Conservation (phyloP, 306 rosid genomes). For the Quercus parvula region DNA sequence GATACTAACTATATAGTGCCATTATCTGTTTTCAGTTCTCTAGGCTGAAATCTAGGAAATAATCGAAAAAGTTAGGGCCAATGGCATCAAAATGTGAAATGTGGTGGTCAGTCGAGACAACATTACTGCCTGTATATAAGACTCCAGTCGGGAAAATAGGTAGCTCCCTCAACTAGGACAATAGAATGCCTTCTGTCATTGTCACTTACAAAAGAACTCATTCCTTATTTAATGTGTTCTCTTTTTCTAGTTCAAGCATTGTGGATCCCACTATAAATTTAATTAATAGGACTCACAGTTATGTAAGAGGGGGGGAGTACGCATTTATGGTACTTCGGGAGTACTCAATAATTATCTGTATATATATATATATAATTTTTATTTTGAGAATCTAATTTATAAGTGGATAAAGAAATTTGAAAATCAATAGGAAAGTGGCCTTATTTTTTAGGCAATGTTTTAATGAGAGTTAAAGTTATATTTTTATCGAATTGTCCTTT, state of each 20-base stretch:
- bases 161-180: constrained; percentile 56
- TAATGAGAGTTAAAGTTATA: too few relatives aligned
- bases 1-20: background rate
- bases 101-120: constrained; percentile 86
- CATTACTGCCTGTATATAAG: constrained; percentile 75
- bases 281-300: rapidly evolving
- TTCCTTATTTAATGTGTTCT: background rate
- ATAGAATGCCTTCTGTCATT: constrained; percentile 63
- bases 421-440: too few relatives aligned
- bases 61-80: background rate
- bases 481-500: too few relatives aligned
- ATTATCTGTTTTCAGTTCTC: background rate
- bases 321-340: rapidly evolving
- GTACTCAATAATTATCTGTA: too few relatives aligned
- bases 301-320: rapidly evolving
- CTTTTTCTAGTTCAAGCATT: too few relatives aligned
- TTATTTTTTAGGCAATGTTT: too few relatives aligned
- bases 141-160: constrained; percentile 65
- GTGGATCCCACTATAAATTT: rapidly evolving
- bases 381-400: too few relatives aligned
- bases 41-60: constrained; percentile 13
- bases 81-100: constrained; percentile 25
- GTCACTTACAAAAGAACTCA: background rate
- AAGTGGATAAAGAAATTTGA: too few relatives aligned
- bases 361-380: too few relatives aligned